Evolutionary conservation across 805 yeast genomes (phyloP), one percentile per base, ranked within the genome.

Genomic region (Kregervanrija pseudodelftensis): DNA sequence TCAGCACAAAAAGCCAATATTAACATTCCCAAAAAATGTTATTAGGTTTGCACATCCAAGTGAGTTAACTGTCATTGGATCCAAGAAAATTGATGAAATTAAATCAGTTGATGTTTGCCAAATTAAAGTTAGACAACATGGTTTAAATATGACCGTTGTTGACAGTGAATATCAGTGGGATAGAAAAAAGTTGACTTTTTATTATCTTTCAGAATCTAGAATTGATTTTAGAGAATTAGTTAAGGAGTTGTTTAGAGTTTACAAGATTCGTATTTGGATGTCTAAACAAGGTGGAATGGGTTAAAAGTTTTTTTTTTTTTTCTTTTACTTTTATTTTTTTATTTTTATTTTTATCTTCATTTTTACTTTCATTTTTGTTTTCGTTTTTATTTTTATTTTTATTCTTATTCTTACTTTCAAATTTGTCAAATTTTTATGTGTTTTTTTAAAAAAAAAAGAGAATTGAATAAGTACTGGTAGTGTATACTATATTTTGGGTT

Each of bases 81-180:
- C 68, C 47, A 85, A 85, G 59, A 64, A 67, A 46, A 72, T 73
- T 41, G 93, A 85, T 58, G 95, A 85, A 63, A 80, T 77, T 42
- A 77, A 77, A 57, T 84, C 93, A 2, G 72, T 79, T 47, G 67
- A 73, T 36, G 70, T 81, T 39, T 82, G 91, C 61, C 66, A 74
- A 50, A 64, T 76, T 22, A 76, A 79, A 55, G 75, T 80, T 35
- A 70, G 74, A 48, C 75, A 75, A 28, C 70, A 68, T 48, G 66
- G 68, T 9, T 64, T 77, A 42, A 54, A 54, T 31, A 77, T 85
- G 90, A 68, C 64, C 45, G 74, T 85, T 42, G 72, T 81, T 36
- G 93, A 85, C 56, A 85, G 89, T 2, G 95, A 85, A 64, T 85
- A 84, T 64, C 95, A 85, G 64, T 85, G 86, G 80, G 95, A 85